A percentile compares a stretch with the other conserved stretches of the same genome.
phyloP scores from a whole-genome alignment of 164 flowering plant species.

The Protea cynaroides region DNA sequence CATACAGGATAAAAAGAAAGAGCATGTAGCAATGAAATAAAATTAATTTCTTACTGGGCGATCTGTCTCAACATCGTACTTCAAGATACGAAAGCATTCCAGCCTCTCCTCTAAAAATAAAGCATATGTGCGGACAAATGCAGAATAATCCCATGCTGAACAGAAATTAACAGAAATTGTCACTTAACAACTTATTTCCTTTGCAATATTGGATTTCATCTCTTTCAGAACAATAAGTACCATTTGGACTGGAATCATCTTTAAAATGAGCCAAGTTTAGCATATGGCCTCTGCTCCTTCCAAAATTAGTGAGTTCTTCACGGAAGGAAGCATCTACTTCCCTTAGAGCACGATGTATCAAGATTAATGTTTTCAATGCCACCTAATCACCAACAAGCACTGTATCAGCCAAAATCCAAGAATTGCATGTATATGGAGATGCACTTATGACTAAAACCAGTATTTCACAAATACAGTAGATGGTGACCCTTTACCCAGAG shows the following conservation, averaged over 20 bases:
- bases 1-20: no score
- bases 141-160: slow-evolving; percentile 98
- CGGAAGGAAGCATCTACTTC: slow-evolving; percentile 94
- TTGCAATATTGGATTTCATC: not conserved
- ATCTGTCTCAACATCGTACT: slow-evolving; percentile 3
- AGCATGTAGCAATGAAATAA: no score
- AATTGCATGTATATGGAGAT: not conserved
- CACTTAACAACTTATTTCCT: not conserved
- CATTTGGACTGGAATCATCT: slow-evolving; percentile 94
- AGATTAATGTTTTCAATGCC: slow-evolving; percentile 87
- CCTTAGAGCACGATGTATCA: slow-evolving; percentile 94
- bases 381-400: slow-evolving; percentile 40
- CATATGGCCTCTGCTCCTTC: slow-evolving; percentile 80
- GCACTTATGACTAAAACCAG: slow-evolving; percentile 10
- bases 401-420: slow-evolving; percentile 5
- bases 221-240: slow-evolving; percentile 31
- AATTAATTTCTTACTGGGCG: slow-evolving; percentile 7
- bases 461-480: not conserved
- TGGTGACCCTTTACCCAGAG: not conserved
- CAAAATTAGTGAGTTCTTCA: slow-evolving; percentile 85
- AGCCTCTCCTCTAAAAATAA: not conserved
- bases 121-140: slow-evolving; percentile 47
- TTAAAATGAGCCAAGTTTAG: slow-evolving; percentile 94
- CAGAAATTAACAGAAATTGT: slow-evolving; percentile 9
- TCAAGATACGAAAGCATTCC: not conserved